Evolutionary conservation across 192 early-diverging fungal species (phyloP).

Genomic region (Backusella macrospora): DNA sequence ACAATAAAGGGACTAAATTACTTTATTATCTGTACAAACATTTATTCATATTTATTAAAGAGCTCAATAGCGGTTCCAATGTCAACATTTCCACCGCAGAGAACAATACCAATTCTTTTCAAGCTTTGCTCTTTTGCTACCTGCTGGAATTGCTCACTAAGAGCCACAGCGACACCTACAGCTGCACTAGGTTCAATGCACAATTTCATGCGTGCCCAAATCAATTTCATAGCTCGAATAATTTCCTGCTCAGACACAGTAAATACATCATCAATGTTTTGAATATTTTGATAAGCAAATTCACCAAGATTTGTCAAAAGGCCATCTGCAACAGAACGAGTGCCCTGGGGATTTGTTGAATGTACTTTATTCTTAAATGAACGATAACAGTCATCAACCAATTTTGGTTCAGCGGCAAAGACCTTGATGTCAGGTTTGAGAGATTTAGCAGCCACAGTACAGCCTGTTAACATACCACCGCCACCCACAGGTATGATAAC

Average conservation of each 20-base stretch:
- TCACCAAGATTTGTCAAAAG: slow-evolving; percentile 49
- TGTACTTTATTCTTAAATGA: slow-evolving; percentile 30
- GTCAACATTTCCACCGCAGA: slow-evolving; percentile 60
- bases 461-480: slow-evolving; percentile 58
- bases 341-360: background rate
- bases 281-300: slow-evolving; percentile 51
- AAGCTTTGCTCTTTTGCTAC: slow-evolving; percentile 24
- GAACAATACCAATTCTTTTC: slow-evolving; percentile 52
- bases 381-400: slow-evolving; percentile 44
- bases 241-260: slow-evolving; percentile 58
- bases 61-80: slow-evolving; percentile 25
- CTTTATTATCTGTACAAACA: too few species aligned
- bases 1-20: too few species aligned
- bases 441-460: slow-evolving; percentile 43
- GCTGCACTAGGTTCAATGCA: slow-evolving; percentile 56
- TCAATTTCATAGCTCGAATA: slow-evolving; percentile 48
- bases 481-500: slow-evolving; percentile 59
- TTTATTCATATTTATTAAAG: slow-evolving; percentile 24
- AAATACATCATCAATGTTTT: slow-evolving; percentile 53
- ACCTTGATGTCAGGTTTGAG: slow-evolving; percentile 42
- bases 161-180: slow-evolving; percentile 53
- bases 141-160: slow-evolving; percentile 44
- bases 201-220: slow-evolving; percentile 57
- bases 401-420: slow-evolving; percentile 54
- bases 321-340: slow-evolving; percentile 55